Percentiles rank a stretch among this genome's conserved stretches.
phyloP scores from a whole-genome alignment of 345 rosid species.

The Syzygium jambos region DNA sequence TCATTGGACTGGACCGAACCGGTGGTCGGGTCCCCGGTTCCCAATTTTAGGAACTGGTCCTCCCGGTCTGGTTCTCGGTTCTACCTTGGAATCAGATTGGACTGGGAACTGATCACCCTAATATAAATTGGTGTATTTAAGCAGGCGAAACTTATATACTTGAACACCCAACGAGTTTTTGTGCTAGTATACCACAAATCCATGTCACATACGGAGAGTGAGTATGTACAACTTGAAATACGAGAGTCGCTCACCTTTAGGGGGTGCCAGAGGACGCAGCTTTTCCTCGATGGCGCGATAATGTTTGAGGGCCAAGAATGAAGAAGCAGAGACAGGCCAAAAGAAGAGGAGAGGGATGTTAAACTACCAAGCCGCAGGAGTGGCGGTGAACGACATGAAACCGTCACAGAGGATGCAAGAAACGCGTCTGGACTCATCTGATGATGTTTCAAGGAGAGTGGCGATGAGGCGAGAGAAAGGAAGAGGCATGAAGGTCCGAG shows the following conservation, averaged over 20 bases:
- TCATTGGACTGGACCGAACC: too few relatives aligned
- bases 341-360: slow-evolving; percentile 1
- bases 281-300: not conserved
- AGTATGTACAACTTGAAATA: not conserved
- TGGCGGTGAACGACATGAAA: not conserved
- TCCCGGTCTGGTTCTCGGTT: too few relatives aligned
- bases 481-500: not conserved
- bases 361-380: not conserved
- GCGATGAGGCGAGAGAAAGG: not conserved
- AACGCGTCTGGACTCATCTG: not conserved
- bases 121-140: not conserved
- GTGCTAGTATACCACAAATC: not conserved
- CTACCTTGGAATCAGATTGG: too few relatives aligned
- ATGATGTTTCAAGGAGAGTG: not conserved
- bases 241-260: slow-evolving; percentile 5
- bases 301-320: not conserved
- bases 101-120: too few relatives aligned
- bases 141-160: not conserved
- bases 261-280: slow-evolving; percentile 4
- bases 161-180: not conserved
- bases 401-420: not conserved
- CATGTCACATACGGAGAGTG: not conserved
- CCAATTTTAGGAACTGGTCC: too few relatives aligned
- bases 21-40: too few relatives aligned
- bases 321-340: slow-evolving; percentile 2